phyloP scores from a whole-genome alignment of 805 yeast species.

The Metschnikowia noctiluminum region DNA sequence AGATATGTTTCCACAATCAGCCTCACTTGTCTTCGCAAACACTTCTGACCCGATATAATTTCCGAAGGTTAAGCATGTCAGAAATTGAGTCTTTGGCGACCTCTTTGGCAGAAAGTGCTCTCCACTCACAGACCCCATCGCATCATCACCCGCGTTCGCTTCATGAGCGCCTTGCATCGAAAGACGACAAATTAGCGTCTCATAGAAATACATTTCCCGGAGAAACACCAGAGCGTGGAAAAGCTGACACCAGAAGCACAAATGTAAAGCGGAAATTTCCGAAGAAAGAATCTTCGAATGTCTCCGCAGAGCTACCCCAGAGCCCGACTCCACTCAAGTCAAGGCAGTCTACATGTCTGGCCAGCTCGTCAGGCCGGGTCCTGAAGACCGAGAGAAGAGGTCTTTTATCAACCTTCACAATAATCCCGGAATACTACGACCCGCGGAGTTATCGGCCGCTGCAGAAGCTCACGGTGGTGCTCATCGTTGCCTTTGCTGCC shows the following conservation, averaged over 20 bases:
- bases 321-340: not conserved
- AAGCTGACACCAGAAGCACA: not conserved
- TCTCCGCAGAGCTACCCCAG: not conserved
- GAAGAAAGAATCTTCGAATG: not conserved
- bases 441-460: constrained; percentile 58
- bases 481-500: constrained; percentile 69
- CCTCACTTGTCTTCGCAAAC: not conserved
- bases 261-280: not conserved
- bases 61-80: not conserved
- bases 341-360: not conserved
- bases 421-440: constrained; percentile 70
- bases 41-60: not conserved
- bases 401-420: constrained; percentile 44
- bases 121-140: not conserved
- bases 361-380: constrained; percentile 4
- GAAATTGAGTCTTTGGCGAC: constrained; percentile 10
- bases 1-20: not conserved
- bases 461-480: constrained; percentile 53
- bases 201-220: not conserved
- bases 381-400: constrained; percentile 50
- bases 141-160: constrained; percentile 2
- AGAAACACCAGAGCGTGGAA: too few species aligned
- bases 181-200: not conserved
- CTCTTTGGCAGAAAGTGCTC: constrained; percentile 7
- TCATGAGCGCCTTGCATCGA: not conserved